Base-by-base conservation (phyloP, 257 asterid genomes). In the Thymus quinquecostatus region DNA sequence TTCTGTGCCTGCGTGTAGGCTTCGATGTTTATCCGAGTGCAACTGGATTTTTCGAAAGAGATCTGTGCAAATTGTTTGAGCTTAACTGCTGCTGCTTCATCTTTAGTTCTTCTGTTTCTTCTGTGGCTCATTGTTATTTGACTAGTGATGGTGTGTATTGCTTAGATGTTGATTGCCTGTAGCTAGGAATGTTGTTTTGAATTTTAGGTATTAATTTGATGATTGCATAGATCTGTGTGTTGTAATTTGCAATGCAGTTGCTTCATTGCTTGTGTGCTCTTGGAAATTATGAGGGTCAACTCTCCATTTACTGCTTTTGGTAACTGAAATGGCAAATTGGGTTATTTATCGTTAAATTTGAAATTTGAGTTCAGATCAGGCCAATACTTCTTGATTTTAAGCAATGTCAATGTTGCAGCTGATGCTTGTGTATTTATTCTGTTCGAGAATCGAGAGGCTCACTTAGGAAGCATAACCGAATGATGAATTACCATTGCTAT, bases 301-400 rank as follows among this genome's bases (percentile, higher is more conserved):
- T 32, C 48, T 54, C 54, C 28, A 33, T 33, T 55, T 60, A 55
- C 72, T 73, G 68, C 61, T 36, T 57, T 3, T 48, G 77, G 63
- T 71, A 34, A 36, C 13, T 70, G 71, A 59, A 38, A 12, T 30
- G 66, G 4, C 58, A 12, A 55, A 53, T 14, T 67, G 58, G 32
- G 38, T 28, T 27, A 2, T 9, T 8, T 32, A 13, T 7, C 5
- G 6, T 29, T 65, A 59, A 28, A n/a, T 61, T 4, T 59, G 62
- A 38, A 21, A 57, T 74, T 70, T 50, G 41, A 71, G 78, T 60
- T 65, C 38, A 48, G 75, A 54, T 79, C 56, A 8, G 65, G 58
- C 21, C 40, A 14, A 4, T 60, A 5, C 7, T 45, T 62, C 36
- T 14, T 7, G 45, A 27, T 45, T 29, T 3, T 71, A 36, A n/a